These are phyloP conservation scores for Thymus quinquecostatus DNA, from an alignment of 257 asterid species.

Conservation along the genomic window DNA sequence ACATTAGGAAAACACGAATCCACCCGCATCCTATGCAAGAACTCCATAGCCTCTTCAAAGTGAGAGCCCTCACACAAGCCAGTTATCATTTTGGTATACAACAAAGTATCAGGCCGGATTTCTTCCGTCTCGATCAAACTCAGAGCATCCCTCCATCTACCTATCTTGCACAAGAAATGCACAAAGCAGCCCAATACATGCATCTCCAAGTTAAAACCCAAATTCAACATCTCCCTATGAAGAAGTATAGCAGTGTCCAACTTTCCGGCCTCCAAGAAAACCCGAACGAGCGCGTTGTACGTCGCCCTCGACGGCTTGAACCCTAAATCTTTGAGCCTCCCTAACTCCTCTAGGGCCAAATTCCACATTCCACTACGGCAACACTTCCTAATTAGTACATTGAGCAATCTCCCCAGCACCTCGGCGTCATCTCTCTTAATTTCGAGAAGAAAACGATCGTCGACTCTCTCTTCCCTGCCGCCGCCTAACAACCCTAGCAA, in stretches of 20 bases:
- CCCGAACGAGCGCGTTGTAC: conserved; percentile 68
- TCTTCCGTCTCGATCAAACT: conserved; percentile 86
- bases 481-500: conserved; percentile 63
- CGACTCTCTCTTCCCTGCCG: conserved; percentile 40
- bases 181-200: conserved; percentile 64
- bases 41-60: conserved; percentile 95
- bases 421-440: conserved; percentile 68
- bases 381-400: conserved; percentile 74
- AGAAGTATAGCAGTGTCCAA: conserved; percentile 73
- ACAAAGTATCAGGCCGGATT: conserved; percentile 68
- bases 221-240: conserved; percentile 74
- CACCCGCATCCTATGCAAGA: conserved; percentile 75
- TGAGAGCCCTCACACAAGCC: conserved; percentile 92
- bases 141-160: conserved; percentile 86
- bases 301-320: conserved; percentile 71
- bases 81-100: conserved; percentile 80
- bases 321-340: conserved; percentile 84
- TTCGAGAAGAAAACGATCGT: conserved; percentile 50
- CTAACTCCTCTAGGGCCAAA: conserved; percentile 86
- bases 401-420: conserved; percentile 76
- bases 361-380: conserved; percentile 85
- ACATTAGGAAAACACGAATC: conserved; percentile 81
- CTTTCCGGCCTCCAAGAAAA: conserved; percentile 73
- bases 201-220: conserved; percentile 70
- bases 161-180: conserved; percentile 69